Percentiles rank a stretch among this genome's conserved stretches.
Conservation (phyloP, 257 asterid species). For the Primulina eburnea region DNA sequence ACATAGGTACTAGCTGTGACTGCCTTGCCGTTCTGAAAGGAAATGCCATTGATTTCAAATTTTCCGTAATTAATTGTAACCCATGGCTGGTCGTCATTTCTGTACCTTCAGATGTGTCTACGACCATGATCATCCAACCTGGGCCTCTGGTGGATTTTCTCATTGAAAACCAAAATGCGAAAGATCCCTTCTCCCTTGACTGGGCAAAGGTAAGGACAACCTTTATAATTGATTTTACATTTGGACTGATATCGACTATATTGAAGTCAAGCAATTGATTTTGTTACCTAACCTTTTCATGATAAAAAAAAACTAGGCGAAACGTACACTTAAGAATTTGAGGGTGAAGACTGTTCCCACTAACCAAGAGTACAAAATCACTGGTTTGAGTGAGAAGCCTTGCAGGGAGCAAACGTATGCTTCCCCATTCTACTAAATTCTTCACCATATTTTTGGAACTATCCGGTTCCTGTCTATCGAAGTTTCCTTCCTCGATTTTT, state of each 20-base stretch:
- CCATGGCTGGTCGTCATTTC: background rate
- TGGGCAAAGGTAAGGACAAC: slow-evolving; percentile 62
- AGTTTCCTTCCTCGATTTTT: background rate
- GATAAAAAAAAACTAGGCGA: slow-evolving; percentile 50
- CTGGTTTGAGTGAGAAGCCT: slow-evolving; percentile 73
- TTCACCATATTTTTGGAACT: slow-evolving; percentile 3
- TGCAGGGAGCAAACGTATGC: slow-evolving; percentile 72
- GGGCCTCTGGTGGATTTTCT: slow-evolving; percentile 75
- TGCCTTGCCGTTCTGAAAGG: background rate
- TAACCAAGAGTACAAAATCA: slow-evolving; percentile 77
- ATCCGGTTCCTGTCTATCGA: background rate
- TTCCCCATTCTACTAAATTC: slow-evolving; percentile 16
- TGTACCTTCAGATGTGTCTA: slow-evolving; percentile 61
- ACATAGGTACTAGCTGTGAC: slow-evolving; percentile 52
- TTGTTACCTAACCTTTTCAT: background rate
- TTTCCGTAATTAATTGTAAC: background rate
- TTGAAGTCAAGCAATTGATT: slow-evolving; percentile 7
- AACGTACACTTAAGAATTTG: slow-evolving; percentile 71
- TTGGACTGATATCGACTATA: background rate
- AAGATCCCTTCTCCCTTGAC: slow-evolving; percentile 70
- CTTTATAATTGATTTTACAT: background rate
- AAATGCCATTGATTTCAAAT: background rate
- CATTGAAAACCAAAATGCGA: slow-evolving; percentile 69
- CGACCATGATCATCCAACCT: slow-evolving; percentile 87
- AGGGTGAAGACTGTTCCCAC: slow-evolving; percentile 70